Percentiles rank a stretch among this genome's conserved stretches.
These are phyloP conservation scores for Aspergillus tamarii DNA, from an alignment of 2,329 filamentous ascomycete genomes.

Conservation along the genomic window DNA sequence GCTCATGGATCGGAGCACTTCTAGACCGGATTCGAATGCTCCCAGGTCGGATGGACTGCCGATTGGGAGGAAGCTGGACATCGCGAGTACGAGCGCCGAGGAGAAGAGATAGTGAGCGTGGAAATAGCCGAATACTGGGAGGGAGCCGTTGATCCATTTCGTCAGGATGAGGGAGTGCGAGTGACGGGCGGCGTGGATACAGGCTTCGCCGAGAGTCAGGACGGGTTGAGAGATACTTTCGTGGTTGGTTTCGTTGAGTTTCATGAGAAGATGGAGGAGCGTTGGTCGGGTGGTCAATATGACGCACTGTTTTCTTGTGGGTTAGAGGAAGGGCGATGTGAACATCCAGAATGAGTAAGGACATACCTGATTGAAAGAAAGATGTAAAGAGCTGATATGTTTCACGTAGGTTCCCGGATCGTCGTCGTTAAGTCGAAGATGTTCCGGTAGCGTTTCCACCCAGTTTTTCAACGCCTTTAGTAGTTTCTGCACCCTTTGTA, in stretches of 20 bases:
- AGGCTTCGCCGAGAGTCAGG: conserved; percentile 41
- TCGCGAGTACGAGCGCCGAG: conserved; percentile 40
- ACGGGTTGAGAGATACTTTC: conserved; percentile 41
- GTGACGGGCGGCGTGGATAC: conserved; percentile 42
- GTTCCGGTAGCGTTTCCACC: conserved; percentile 41
- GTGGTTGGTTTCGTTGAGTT: conserved; percentile 28
- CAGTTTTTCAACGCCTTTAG: conserved; percentile 43
- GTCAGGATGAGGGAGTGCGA: conserved; percentile 42
- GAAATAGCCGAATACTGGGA: conserved; percentile 45
- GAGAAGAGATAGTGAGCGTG: conserved; percentile 46
- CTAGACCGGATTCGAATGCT: conserved; percentile 37
- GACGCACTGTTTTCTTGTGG: conserved; percentile 32
- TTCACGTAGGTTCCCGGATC: conserved; percentile 38
- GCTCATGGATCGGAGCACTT: conserved; percentile 37
- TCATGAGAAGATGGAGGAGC: conserved; percentile 43
- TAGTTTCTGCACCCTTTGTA: conserved; percentile 45
- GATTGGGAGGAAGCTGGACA: conserved; percentile 40
- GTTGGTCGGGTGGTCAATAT: conserved; percentile 45
- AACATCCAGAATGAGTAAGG: background rate
- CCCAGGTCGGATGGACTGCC: conserved; percentile 35
- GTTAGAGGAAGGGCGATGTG: background rate
- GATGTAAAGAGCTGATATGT: conserved; percentile 38
- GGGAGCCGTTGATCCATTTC: conserved; percentile 42
- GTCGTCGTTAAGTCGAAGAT: conserved; percentile 37
- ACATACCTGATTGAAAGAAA: conserved; percentile 40